phyloP scores from a whole-genome alignment of 1,284 basidiomycete species.

The Rhodotorula sp. region DNA sequence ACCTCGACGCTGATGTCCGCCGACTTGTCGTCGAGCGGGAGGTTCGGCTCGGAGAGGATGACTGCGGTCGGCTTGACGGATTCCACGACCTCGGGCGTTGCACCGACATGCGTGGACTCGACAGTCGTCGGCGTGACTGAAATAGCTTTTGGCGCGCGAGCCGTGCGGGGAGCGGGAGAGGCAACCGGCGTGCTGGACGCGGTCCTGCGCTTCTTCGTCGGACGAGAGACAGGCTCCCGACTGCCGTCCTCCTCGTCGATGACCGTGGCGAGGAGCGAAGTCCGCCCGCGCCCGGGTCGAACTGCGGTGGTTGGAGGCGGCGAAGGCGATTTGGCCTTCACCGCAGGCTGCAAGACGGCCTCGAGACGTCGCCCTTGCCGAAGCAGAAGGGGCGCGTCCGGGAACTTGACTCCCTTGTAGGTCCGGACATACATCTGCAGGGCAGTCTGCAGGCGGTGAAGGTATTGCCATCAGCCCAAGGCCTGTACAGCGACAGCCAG shows the following conservation, averaged over 20 bases:
- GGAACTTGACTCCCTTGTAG: constrained; percentile 68
- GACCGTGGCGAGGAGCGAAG: constrained; percentile 15
- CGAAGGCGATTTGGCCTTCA: constrained; percentile 17
- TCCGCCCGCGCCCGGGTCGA: neutral
- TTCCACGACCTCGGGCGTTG: neutral
- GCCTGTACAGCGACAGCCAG: neutral
- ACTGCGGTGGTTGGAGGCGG: constrained; percentile 9
- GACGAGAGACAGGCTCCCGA: neutral
- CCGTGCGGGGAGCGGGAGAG: neutral
- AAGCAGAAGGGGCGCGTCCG: constrained; percentile 61
- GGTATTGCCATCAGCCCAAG: neutral
- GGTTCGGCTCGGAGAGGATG: neutral
- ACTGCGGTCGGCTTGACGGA: constrained; percentile 6
- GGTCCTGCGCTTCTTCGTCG: constrained; percentile 7
- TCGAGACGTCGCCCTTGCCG: constrained; percentile 52
- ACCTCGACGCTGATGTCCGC: too few species aligned
- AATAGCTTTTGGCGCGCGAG: neutral
- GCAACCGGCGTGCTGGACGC: constrained; percentile 1
- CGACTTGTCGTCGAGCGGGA: neutral
- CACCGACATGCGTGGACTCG: neutral
- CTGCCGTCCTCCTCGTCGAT: constrained; percentile 7
- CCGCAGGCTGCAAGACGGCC: constrained; percentile 19
- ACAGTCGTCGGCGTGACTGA: constrained; percentile 1
- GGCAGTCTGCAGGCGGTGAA: constrained; percentile 18
- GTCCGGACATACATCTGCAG: constrained; percentile 52